Conservation (phyloP, 2,329 filamentous ascomycete species). For the Fusarium oligoseptatum region DNA sequence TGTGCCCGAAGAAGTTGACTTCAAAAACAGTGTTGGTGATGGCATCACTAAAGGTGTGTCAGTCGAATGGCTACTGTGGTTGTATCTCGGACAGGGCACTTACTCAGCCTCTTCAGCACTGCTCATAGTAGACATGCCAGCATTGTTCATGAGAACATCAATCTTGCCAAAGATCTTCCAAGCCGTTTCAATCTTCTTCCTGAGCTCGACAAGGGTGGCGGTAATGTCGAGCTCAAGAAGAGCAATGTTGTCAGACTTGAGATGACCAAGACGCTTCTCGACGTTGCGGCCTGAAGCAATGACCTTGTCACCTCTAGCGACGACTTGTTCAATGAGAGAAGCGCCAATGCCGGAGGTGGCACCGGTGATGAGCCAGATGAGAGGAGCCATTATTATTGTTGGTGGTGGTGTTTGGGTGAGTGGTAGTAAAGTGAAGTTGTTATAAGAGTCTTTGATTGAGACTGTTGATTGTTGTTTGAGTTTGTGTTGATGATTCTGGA, state of each 20-base stretch:
- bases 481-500: neutral
- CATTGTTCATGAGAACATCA: slow-evolving; percentile 7
- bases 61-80: too few relatives aligned
- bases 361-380: slow-evolving; percentile 1
- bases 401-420: too few relatives aligned
- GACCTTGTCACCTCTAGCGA: neutral
- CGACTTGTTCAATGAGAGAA: neutral
- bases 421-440: neutral
- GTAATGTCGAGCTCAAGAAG: slow-evolving; percentile 1
- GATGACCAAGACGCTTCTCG: neutral
- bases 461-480: neutral
- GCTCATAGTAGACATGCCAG: neutral
- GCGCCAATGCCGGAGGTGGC: neutral
- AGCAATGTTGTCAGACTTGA: neutral
- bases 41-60: neutral
- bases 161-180: neutral
- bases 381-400: neutral
- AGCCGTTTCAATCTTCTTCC: neutral
- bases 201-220: neutral
- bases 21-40: neutral
- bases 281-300: neutral
- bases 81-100: neutral
- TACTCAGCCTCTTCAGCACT: neutral
- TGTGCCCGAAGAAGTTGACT: neutral
- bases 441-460: neutral